Base-by-base conservation (phyloP, 805 yeast genomes). In the Barnettozyma sp. region DNA sequence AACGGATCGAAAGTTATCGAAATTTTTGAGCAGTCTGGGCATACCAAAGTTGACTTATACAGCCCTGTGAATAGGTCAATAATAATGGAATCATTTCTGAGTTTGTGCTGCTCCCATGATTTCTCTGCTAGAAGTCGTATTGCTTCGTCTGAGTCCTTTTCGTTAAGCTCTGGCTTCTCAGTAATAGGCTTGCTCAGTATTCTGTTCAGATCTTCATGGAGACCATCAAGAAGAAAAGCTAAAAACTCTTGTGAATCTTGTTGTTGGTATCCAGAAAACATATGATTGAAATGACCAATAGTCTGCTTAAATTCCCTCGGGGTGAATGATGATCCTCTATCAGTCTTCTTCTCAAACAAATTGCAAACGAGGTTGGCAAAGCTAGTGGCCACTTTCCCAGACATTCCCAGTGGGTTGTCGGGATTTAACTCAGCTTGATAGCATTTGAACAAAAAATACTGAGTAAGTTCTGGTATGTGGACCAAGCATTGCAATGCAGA, bases 191-290 rank as follows among this genome's bases (percentile, higher is more conserved):
- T 92, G 24, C 82, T 63, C 7, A 73, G 54, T 20, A 90, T 79
- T 38, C 96, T 67, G 52, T 92, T 92, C 44, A 90, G 65, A 59
- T 90, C 97, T 57, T 90, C 97, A 54, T 90, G 97, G 24, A 90
- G 62, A 2, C 92, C 87, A 58, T 90, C 96, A 19, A 90, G 64
- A 22, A 90, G 58, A 67, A 83, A 90, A 21, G 94, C 88, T 34
- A 87, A 68, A 52, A 90, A 82, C 54, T 90, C 97, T 55, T 88
- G 96, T 2, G 95, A 83, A 54, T 90, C 97, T 52, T 90, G 97
- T 55, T 90, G 97, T 40, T 74, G 76, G 46, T 78, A 80, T 3
- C 85, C 94, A 0, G 79, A 72, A 62, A 87, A 90, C 68, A 81
- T 71, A 2, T 80, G 71, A 26, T 87, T 82, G 51, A 71, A 82